A percentile compares a stretch with the other conserved stretches of the same genome.
These are phyloP conservation scores for Ceratobasidium sp. DNA, from an alignment of 1,284 basidiomycete genomes.

Conservation along the genomic window DNA sequence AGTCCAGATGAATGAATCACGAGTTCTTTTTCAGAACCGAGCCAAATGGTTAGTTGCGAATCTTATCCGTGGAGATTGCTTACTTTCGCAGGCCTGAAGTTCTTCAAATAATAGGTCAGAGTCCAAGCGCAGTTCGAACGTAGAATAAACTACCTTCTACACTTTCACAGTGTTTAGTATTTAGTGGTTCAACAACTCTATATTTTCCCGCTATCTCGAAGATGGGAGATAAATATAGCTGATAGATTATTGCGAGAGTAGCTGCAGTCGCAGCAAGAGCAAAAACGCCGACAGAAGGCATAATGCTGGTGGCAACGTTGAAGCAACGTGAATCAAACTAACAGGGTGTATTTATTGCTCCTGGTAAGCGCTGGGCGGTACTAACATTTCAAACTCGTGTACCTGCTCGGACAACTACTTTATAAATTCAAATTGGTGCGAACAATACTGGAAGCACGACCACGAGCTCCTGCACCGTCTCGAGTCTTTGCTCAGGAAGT, in stretches of 20 bases:
- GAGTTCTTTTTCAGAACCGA: slow-evolving; percentile 8
- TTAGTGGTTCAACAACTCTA: slow-evolving; percentile 27
- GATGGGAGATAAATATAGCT: slow-evolving; percentile 17
- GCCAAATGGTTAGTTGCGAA: slow-evolving; percentile 11
- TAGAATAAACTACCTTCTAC: slow-evolving; percentile 22
- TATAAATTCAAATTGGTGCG: no score
- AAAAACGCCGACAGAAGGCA: slow-evolving; percentile 17
- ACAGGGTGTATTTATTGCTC: no score
- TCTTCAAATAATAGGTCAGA: slow-evolving; percentile 51
- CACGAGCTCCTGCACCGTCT: no score
- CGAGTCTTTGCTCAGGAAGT: no score
- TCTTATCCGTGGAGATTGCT: slow-evolving; percentile 48
- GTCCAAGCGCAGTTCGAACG: no score
- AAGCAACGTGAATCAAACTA: no score
- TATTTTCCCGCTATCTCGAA: slow-evolving; percentile 24
- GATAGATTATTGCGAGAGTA: slow-evolving; percentile 8
- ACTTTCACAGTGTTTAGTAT: slow-evolving; percentile 24
- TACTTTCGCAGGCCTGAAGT: slow-evolving; percentile 76
- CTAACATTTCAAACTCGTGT: no score
- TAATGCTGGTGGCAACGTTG: slow-evolving; percentile 4
- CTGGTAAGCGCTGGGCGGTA: no score
- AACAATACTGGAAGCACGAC: no score
- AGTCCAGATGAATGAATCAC: slow-evolving; percentile 33
- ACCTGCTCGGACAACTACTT: no score
- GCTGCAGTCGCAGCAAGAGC: neutral